These are phyloP conservation scores for Bisporella sp. DNA, from an alignment of 2,329 filamentous ascomycete species.

Conservation along the genomic window DNA sequence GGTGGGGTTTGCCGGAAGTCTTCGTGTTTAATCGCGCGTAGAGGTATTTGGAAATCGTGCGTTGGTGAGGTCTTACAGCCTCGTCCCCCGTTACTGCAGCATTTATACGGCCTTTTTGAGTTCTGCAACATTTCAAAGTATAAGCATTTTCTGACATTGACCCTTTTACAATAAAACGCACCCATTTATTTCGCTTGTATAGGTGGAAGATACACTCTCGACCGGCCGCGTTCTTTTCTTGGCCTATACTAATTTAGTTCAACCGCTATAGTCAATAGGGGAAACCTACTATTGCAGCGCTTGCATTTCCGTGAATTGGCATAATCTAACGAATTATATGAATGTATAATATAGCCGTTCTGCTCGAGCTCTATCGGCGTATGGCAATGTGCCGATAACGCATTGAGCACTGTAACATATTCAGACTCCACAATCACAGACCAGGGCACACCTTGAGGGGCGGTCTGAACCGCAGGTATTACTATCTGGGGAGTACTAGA, in stretches of 20 bases:
- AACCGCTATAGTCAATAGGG: neutral
- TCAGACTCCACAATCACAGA: slow-evolving; percentile 6
- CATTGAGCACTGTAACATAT: slow-evolving; percentile 4
- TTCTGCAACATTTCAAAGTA: slow-evolving; percentile 2
- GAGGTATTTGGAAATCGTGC: slow-evolving; percentile 11
- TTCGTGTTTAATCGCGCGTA: slow-evolving; percentile 7
- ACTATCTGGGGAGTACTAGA: neutral
- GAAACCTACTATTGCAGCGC: slow-evolving; percentile 11
- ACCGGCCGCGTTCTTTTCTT: slow-evolving; percentile 1
- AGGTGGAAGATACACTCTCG: slow-evolving; percentile 11
- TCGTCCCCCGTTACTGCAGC: slow-evolving; percentile 4
- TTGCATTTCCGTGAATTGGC: slow-evolving; percentile 10
- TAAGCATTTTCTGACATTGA: slow-evolving; percentile 1
- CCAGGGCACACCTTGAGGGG: slow-evolving; percentile 6
- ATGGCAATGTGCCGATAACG: slow-evolving; percentile 10
- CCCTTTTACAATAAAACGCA: slow-evolving; percentile 6
- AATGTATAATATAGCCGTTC: slow-evolving; percentile 6
- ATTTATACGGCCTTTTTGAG: slow-evolving; percentile 9
- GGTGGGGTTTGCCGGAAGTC: slow-evolving; percentile 9
- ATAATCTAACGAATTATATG: slow-evolving; percentile 6
- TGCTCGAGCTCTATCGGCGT: slow-evolving; percentile 6
- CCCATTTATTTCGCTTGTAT: slow-evolving; percentile 9
- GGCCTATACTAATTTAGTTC: slow-evolving; percentile 1
- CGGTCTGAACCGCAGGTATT: neutral
- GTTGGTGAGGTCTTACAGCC: slow-evolving; percentile 10